A percentile compares a stretch with the other conserved stretches of the same genome.
phyloP scores from a whole-genome alignment of 139 green algal genomes.

The Mychonastes homosphaera region DNA sequence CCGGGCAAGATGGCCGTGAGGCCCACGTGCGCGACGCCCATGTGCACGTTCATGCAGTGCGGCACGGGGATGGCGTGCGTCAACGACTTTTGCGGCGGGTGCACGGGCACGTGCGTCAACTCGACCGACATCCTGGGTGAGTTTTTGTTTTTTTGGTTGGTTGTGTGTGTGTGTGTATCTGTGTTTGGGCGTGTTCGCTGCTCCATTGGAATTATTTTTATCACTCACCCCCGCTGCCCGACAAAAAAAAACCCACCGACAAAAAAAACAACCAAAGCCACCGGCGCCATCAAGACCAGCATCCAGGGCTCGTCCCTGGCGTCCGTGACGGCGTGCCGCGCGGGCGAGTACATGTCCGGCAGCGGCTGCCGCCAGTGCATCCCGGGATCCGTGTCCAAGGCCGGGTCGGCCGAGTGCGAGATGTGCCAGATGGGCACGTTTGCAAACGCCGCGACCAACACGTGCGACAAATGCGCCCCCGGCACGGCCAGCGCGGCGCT shows the following conservation, averaged over 20 bases:
- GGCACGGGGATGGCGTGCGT: too few relatives aligned
- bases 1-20: too few relatives aligned
- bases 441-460: too few relatives aligned
- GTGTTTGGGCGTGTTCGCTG: neutral
- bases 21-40: too few relatives aligned
- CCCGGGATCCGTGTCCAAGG: too few relatives aligned
- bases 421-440: too few relatives aligned
- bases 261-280: neutral
- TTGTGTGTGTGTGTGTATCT: neutral
- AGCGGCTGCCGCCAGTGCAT: neutral
- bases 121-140: slow-evolving; percentile 15
- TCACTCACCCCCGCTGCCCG: neutral
- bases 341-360: neutral
- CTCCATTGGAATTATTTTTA: neutral
- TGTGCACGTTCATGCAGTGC: too few relatives aligned
- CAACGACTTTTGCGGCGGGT: too few relatives aligned
- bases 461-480: too few relatives aligned
- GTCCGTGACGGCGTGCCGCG: neutral
- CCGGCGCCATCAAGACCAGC: neutral
- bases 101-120: too few relatives aligned
- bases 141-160: slow-evolving; percentile 7
- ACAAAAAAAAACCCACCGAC: neutral
- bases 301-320: neutral
- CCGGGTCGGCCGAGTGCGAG: too few relatives aligned
- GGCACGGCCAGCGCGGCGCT: too few relatives aligned